Base-by-base conservation (phyloP, 192 early-diverging fungal species). In the Gamsiella multidivaricata region DNA sequence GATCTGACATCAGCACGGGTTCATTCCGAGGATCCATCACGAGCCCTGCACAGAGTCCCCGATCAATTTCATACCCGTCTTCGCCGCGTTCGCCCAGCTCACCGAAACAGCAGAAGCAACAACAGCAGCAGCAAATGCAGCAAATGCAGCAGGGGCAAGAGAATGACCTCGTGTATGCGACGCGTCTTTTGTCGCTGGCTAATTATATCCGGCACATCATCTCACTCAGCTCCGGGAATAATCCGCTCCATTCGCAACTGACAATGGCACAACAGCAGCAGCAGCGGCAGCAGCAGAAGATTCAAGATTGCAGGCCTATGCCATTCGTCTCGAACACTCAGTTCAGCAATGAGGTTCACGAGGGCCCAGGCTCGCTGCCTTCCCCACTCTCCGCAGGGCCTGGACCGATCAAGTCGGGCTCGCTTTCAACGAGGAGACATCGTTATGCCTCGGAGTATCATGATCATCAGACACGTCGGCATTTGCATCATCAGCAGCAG, bases 141-240 rank as follows among this genome's bases (percentile, higher is more conserved):
- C 37, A 46, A 22, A 12, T 3, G 51, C 47, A 33, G 25, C 65
- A 69, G 36, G 32, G 54, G 31, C 49, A 59, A 18, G 47, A 5
- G 15, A 54, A 61, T 32, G 55, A 69, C 37, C 60, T 54, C 5
- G 18, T 58, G 22, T 61, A 64, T 20, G 65, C 74, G 9, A 39
- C 74, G 5, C 50, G 60, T 12, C 61, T 78, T 9, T 64, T 78
- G 61, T 69, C 74, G 2, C 29, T 78, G 36, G 74, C 74, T 56
- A 78, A 78, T 55, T 78, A 69, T 64, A 78, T 78, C 54, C 74
- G 74, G 1, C 74, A 78, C 20, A 69, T 78, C 41, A 53, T 68
- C 60, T 56, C 74, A 1, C 49, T 68, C n/a, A 62, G 56, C 7
- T 78, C 74, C 1, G 65, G 59, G 34, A 69, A 31, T 26, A 42